Evolutionary conservation across 768 basidiomycete species (phyloP).

Genomic region (Agrocybe pediades): DNA sequence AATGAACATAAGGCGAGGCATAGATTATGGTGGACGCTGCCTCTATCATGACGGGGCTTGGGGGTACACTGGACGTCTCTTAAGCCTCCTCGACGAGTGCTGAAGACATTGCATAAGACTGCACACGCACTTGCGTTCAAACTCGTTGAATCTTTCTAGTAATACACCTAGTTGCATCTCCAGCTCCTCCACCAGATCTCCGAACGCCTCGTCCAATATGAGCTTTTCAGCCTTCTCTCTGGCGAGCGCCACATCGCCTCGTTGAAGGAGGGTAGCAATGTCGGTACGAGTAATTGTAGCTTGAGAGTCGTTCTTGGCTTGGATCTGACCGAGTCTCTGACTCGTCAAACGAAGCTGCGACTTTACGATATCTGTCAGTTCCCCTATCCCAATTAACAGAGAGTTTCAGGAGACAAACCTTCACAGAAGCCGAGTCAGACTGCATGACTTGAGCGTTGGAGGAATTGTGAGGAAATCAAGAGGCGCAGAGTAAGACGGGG

Average conservation of each 20-base stretch:
- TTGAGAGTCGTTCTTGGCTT: slow-evolving; percentile 69
- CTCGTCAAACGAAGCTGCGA: slow-evolving; percentile 62
- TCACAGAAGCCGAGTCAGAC: slow-evolving; percentile 39
- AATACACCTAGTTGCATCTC: slow-evolving; percentile 70
- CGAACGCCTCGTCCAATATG: slow-evolving; percentile 61
- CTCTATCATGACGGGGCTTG: slow-evolving; percentile 57
- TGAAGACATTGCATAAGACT: neutral
- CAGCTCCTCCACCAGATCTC: slow-evolving; percentile 63
- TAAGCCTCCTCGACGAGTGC: neutral
- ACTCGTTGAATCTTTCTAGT: slow-evolving; percentile 56
- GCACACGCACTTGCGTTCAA: slow-evolving; percentile 47
- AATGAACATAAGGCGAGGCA: slow-evolving; percentile 55
- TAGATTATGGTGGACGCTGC: slow-evolving; percentile 71
- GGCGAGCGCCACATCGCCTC: slow-evolving; percentile 62
- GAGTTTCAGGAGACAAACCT: slow-evolving; percentile 28
- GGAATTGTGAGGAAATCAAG: neutral
- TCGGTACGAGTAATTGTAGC: slow-evolving; percentile 64
- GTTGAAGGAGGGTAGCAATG: slow-evolving; percentile 65
- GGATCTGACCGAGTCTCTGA: slow-evolving; percentile 68
- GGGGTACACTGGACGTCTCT: slow-evolving; percentile 1
- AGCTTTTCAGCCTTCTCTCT: slow-evolving; percentile 73
- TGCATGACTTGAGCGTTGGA: slow-evolving; percentile 9
- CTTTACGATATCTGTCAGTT: slow-evolving; percentile 34
- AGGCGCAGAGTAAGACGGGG: neutral
- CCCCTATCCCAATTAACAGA: neutral